Conservation (phyloP, 2,329 filamentous ascomycete species). For the Alternaria arborescens region DNA sequence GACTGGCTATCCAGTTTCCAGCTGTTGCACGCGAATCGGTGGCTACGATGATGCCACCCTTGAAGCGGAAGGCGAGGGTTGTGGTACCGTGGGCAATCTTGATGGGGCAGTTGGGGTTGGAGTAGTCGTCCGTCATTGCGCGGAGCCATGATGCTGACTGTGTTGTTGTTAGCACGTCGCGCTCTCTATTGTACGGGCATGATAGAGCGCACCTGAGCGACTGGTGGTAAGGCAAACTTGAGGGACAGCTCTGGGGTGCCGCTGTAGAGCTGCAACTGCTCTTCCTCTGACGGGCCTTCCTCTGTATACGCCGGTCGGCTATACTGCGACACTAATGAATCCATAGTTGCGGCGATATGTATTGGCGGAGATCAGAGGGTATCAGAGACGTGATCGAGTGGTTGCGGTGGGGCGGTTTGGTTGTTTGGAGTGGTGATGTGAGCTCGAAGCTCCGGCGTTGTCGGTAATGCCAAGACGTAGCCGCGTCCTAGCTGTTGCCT, state of each 20-base stretch:
- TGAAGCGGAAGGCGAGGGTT: slow-evolving; percentile 96
- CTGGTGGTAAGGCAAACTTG: slow-evolving; percentile 93
- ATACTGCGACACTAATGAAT: slow-evolving; percentile 92
- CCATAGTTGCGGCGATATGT: slow-evolving; percentile 66
- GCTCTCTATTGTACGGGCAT: background rate
- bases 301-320: slow-evolving; percentile 78
- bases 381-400: slow-evolving; percentile 13
- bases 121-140: slow-evolving; percentile 94
- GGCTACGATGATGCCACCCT: slow-evolving; percentile 97
- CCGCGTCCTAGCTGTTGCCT: slow-evolving; percentile 23
- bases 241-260: slow-evolving; percentile 79
- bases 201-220: slow-evolving; percentile 73
- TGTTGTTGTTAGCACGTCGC: slow-evolving; percentile 12
- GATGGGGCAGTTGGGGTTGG: slow-evolving; percentile 96
- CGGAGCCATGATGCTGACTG: slow-evolving; percentile 94
- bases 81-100: slow-evolving; percentile 99
- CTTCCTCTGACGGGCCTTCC: slow-evolving; percentile 76
- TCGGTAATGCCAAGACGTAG: slow-evolving; percentile 22
- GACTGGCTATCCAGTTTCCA: slow-evolving; percentile 98
- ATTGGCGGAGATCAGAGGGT: slow-evolving; percentile 11
- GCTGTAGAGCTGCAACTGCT: slow-evolving; percentile 74
- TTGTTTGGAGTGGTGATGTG: slow-evolving; percentile 31
- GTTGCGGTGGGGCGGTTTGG: slow-evolving; percentile 23
- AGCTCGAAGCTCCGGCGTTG: slow-evolving; percentile 22
- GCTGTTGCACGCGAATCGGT: slow-evolving; percentile 97